Conservation (phyloP, 768 basidiomycete genomes). For the Trametes maxima region DNA sequence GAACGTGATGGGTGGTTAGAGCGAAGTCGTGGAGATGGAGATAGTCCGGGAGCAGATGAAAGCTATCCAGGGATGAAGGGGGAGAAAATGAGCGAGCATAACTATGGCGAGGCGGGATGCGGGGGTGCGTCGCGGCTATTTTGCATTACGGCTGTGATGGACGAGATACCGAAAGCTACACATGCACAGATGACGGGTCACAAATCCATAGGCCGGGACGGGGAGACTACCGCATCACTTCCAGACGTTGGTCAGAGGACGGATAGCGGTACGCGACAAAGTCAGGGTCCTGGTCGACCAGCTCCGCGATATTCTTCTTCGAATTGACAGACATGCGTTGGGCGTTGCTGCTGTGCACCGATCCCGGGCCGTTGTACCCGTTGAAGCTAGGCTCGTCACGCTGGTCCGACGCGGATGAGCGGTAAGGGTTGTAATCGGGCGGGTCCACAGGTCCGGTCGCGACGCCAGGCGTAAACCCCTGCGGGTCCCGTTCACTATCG, state of each 20-base stretch:
- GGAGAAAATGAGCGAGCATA: not conserved
- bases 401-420: constrained; percentile 35
- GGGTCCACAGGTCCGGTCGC: constrained; percentile 7
- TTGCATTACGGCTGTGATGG: constrained; percentile 1
- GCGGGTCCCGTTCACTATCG: constrained; percentile 8
- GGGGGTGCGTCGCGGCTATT: not conserved
- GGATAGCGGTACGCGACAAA: constrained; percentile 90
- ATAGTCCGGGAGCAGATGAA: not conserved
- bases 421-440: constrained; percentile 24
- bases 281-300: constrained; percentile 83
- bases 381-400: constrained; percentile 50
- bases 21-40: not conserved
- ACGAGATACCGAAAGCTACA: constrained; percentile 10
- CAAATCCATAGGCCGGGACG: not conserved
- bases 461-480: constrained; percentile 5
- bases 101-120: not conserved
- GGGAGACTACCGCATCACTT: constrained; percentile 55
- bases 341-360: constrained; percentile 49
- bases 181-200: not conserved
- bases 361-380: constrained; percentile 52
- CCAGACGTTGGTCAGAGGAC: constrained; percentile 69
- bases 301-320: constrained; percentile 71
- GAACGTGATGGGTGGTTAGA: not conserved
- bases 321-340: constrained; percentile 66
- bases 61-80: not conserved